A percentile compares a stretch with the other conserved stretches of the same genome.
These are phyloP conservation scores for Trametes coccinea DNA, from an alignment of 768 basidiomycete species.

Conservation along the genomic window DNA sequence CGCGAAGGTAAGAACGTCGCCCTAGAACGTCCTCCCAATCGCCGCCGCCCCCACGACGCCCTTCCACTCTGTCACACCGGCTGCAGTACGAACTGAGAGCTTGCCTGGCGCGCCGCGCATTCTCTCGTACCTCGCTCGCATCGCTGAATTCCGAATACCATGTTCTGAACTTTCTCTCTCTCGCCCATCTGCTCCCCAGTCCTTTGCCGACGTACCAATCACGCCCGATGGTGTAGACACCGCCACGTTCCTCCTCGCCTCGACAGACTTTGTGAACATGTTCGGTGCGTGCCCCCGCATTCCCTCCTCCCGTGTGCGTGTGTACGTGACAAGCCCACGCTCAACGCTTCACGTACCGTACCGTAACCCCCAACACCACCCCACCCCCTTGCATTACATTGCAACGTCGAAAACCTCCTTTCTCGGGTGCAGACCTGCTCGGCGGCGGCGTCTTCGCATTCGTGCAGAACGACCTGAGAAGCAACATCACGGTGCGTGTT, in stretches of 20 bases:
- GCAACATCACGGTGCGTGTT: constrained; percentile 59
- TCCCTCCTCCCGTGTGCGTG: constrained; percentile 5
- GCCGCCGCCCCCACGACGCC: constrained; percentile 6
- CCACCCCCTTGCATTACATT: too few species aligned
- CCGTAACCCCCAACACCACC: too few species aligned
- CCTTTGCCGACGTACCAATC: constrained; percentile 81
- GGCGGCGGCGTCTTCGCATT: constrained; percentile 72
- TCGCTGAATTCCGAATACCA: constrained; percentile 4
- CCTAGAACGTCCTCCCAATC: constrained; percentile 15
- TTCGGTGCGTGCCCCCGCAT: constrained; percentile 50
- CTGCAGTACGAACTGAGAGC: constrained; percentile 3
- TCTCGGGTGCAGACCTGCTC: constrained; percentile 51
- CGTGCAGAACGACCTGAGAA: constrained; percentile 68
- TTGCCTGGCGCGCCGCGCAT: constrained; percentile 14
- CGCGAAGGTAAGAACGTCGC: constrained; percentile 50
- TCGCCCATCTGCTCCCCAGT: constrained; percentile 46
- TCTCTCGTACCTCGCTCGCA: neutral
- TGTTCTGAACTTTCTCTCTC: neutral
- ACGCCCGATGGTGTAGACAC: constrained; percentile 82
- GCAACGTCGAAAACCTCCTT: neutral
- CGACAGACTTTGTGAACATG: constrained; percentile 78
- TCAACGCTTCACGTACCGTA: neutral
- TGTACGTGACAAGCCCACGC: neutral
- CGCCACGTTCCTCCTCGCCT: constrained; percentile 76
- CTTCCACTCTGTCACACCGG: constrained; percentile 11